Conservation (phyloP, 164 flowering plant species). For the Echeveria elegans region DNA sequence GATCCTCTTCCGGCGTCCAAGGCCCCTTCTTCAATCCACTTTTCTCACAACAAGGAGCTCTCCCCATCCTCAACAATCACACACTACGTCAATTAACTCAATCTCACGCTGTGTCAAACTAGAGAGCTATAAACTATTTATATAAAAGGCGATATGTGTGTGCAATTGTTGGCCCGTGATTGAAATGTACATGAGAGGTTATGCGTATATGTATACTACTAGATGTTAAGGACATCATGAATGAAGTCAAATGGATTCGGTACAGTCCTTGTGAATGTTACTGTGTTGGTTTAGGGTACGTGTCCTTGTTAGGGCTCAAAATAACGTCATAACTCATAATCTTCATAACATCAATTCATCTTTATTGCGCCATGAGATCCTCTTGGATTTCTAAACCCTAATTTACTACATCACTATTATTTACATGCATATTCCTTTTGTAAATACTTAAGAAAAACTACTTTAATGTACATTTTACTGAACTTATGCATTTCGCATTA, state of each 20-base stretch:
- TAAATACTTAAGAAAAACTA: no score
- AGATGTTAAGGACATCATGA: slow-evolving; percentile 8
- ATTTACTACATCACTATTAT: no score
- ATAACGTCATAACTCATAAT: background rate
- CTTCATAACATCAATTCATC: slow-evolving; percentile 1
- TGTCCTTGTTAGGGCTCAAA: slow-evolving; percentile 19
- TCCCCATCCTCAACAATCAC: slow-evolving; percentile 41
- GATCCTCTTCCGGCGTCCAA: slow-evolving; percentile 91
- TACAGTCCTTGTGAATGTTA: slow-evolving; percentile 31
- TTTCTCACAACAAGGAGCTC: slow-evolving; percentile 87
- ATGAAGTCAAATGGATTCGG: slow-evolving; percentile 36
- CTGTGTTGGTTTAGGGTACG: slow-evolving; percentile 18
- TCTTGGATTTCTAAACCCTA: no score
- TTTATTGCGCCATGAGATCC: background rate
- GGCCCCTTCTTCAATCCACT: slow-evolving; percentile 90
- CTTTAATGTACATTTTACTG: no score
- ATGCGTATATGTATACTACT: slow-evolving; percentile 3
- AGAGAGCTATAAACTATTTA: background rate
- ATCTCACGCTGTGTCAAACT: background rate
- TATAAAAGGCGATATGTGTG: no score
- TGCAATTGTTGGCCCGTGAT: background rate
- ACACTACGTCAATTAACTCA: background rate
- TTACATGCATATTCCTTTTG: no score
- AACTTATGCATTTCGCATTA: no score
- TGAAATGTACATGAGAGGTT: slow-evolving; percentile 4